A percentile compares a stretch with the other conserved stretches of the same genome.
Conservation (phyloP, 768 basidiomycete species). For the Tricholoma matsutake region DNA sequence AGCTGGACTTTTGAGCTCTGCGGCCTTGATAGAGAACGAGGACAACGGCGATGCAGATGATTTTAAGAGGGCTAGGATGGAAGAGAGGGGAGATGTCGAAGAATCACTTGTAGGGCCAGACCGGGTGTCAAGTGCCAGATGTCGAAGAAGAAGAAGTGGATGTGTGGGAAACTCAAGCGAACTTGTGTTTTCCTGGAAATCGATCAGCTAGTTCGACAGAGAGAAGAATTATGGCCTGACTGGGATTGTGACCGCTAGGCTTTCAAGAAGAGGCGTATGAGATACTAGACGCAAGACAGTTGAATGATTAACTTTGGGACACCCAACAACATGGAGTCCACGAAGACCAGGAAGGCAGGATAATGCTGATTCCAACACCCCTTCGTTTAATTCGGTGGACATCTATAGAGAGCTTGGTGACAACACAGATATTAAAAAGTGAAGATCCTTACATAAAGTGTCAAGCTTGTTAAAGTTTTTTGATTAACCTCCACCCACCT, state of each 20-base stretch:
- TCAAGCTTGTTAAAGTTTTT: conserved; percentile 48
- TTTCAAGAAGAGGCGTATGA: conserved; percentile 54
- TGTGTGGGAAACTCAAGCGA: conserved; percentile 23
- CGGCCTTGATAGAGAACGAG: conserved; percentile 43
- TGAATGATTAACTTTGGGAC: conserved; percentile 53
- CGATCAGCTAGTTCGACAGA: conserved; percentile 8
- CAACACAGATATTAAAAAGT: neutral
- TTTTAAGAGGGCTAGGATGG: conserved; percentile 32
- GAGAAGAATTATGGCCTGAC: conserved; percentile 33
- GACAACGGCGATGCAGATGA: conserved; percentile 28
- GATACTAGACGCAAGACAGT: conserved; percentile 42
- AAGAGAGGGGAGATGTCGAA: conserved; percentile 24
- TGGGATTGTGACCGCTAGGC: conserved; percentile 57
- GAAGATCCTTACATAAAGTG: conserved; percentile 51
- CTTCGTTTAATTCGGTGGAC: conserved; percentile 51
- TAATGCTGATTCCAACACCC: conserved; percentile 46
- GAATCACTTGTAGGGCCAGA: conserved; percentile 23
- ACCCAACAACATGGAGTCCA: conserved; percentile 60
- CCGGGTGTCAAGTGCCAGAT: conserved; percentile 25
- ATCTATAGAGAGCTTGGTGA: conserved; percentile 36
- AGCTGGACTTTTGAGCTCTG: conserved; percentile 34
- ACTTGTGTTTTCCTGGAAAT: conserved; percentile 28
- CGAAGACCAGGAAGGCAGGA: conserved; percentile 48
- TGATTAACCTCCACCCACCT: conserved; percentile 47
- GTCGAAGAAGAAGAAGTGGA: conserved; percentile 22